A percentile compares a stretch with the other conserved stretches of the same genome.
Conservation (phyloP, 2,329 filamentous ascomycete genomes). For the Ilyonectria destructans region DNA sequence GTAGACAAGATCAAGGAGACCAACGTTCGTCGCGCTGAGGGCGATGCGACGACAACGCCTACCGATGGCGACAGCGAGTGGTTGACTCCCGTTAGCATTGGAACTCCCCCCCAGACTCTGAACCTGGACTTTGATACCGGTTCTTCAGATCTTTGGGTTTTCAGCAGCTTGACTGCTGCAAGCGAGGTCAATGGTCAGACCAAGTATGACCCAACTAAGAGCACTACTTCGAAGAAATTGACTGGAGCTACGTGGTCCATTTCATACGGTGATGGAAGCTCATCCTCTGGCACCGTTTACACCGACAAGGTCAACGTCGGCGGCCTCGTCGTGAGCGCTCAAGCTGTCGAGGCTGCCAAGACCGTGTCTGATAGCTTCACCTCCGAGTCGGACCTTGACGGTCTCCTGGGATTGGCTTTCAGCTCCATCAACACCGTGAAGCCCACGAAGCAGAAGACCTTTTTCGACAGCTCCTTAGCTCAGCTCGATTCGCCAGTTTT, state of each 20-base stretch:
- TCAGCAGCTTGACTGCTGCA: slow-evolving; percentile 61
- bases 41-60: slow-evolving; percentile 51
- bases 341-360: slow-evolving; percentile 63
- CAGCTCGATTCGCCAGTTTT: slow-evolving; percentile 65
- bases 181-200: slow-evolving; percentile 55
- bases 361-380: slow-evolving; percentile 60
- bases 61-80: slow-evolving; percentile 56
- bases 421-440: slow-evolving; percentile 60
- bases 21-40: slow-evolving; percentile 42
- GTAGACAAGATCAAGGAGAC: slow-evolving; percentile 13
- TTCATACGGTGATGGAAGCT: slow-evolving; percentile 63
- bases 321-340: slow-evolving; percentile 57
- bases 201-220: slow-evolving; percentile 57
- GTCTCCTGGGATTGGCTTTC: slow-evolving; percentile 63
- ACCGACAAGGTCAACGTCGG: slow-evolving; percentile 61
- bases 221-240: slow-evolving; percentile 57
- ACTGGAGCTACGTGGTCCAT: slow-evolving; percentile 60
- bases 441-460: slow-evolving; percentile 61
- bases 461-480: slow-evolving; percentile 54
- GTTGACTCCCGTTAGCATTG: slow-evolving; percentile 59
- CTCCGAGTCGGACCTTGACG: slow-evolving; percentile 58
- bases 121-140: slow-evolving; percentile 64
- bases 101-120: slow-evolving; percentile 60
- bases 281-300: slow-evolving; percentile 61
- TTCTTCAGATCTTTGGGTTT: slow-evolving; percentile 66